Percentiles rank a stretch among this genome's conserved stretches.
phyloP scores from a whole-genome alignment of 2,329 filamentous ascomycete species.

The Leptoxyphium fumago region DNA sequence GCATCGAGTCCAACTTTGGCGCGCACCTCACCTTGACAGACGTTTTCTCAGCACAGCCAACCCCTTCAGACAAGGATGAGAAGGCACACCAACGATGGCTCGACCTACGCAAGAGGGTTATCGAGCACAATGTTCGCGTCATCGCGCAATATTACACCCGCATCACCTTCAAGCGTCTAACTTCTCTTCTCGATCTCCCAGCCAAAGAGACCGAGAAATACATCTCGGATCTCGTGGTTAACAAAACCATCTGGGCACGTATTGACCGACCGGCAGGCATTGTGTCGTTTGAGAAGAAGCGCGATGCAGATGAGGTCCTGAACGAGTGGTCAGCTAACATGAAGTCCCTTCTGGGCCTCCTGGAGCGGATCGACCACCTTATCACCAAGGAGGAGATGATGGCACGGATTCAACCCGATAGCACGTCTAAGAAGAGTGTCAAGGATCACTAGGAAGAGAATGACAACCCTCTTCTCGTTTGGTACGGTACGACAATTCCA shows the following conservation, averaged over 20 bases:
- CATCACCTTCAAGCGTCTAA: constrained; percentile 82
- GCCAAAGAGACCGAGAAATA: constrained; percentile 98
- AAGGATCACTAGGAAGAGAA: neutral
- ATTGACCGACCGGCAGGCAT: constrained; percentile 88
- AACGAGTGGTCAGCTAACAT: constrained; percentile 99
- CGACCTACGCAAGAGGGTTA: constrained; percentile 92
- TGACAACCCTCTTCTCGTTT: neutral
- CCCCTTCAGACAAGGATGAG: constrained; percentile 38
- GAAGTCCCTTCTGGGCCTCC: constrained; percentile 72
- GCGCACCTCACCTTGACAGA: constrained; percentile 78
- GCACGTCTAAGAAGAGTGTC: constrained; percentile 6
- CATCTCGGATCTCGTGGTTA: constrained; percentile 90
- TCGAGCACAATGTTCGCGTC: constrained; percentile 96
- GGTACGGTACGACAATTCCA: neutral
- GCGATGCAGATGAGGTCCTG: constrained; percentile 86
- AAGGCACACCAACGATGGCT: constrained; percentile 81
- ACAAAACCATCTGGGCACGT: constrained; percentile 95
- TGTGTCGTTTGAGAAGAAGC: constrained; percentile 86
- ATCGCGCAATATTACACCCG: constrained; percentile 98
- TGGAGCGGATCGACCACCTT: constrained; percentile 90
- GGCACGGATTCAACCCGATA: constrained; percentile 73
- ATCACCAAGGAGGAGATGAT: constrained; percentile 99
- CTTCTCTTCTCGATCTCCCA: constrained; percentile 75
- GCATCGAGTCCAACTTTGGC: constrained; percentile 77
- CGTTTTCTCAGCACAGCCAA: constrained; percentile 59